Conservation (phyloP, 345 rosid species). For the Limnanthes douglasii region DNA sequence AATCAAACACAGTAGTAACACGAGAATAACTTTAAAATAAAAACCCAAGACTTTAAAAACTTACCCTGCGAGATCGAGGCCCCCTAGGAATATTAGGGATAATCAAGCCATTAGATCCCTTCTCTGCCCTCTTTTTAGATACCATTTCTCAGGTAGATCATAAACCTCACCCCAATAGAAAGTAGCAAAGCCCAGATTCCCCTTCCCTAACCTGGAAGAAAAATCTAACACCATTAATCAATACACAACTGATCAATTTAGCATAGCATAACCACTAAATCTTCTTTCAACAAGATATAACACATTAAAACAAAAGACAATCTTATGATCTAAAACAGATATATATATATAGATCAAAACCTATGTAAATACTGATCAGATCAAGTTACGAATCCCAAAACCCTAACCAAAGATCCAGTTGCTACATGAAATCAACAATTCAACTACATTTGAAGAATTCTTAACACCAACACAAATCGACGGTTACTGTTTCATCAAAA, state of each 20-base stretch:
- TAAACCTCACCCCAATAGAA: background rate
- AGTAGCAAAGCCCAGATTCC: background rate
- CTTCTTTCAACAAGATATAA: conserved; percentile 1
- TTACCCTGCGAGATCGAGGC: conserved; percentile 85
- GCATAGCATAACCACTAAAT: conserved; percentile 1
- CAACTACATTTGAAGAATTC: conserved; percentile 3
- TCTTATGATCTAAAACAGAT: conserved; percentile 1
- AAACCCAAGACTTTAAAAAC: conserved; percentile 6
- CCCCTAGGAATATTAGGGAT: conserved; percentile 53
- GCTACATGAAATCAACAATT: background rate
- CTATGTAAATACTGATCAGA: conserved; percentile 5
- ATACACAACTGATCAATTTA: background rate
- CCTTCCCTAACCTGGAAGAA: background rate
- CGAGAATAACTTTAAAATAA: background rate
- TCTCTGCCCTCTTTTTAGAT: conserved; percentile 46
- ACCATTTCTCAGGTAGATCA: conserved; percentile 42
- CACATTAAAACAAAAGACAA: background rate
- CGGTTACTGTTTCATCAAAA: conserved; percentile 1
- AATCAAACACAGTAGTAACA: conserved; percentile 1
- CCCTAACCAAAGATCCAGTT: conserved; percentile 7
- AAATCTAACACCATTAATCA: background rate
- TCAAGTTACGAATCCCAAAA: conserved; percentile 11
- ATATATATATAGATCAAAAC: background rate
- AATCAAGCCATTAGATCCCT: conserved; percentile 38
- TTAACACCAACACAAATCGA: background rate